Percentiles rank a stretch among this genome's conserved stretches.
Conservation (phyloP, 306 rosid species). For the Sindora glabra region DNA sequence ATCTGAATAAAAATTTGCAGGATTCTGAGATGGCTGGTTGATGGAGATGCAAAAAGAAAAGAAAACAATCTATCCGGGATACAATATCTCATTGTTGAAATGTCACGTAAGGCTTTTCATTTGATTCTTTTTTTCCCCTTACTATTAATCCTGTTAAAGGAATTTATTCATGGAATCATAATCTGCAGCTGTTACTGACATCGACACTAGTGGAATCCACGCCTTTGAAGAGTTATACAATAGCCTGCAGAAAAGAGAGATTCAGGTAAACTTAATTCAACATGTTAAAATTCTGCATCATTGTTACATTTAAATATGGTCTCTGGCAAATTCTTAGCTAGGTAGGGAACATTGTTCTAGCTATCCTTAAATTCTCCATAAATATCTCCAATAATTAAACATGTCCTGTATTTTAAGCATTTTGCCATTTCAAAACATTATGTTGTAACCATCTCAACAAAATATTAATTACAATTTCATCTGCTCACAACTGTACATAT, state of each 20-base stretch:
- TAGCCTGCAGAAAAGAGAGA: conserved; percentile 44
- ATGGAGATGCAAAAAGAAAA: conserved; percentile 39
- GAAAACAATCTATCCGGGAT: conserved; percentile 18
- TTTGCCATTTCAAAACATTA: no score
- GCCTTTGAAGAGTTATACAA: conserved; percentile 48
- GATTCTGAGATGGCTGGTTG: conserved; percentile 61
- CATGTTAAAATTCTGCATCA: neutral
- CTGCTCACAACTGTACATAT: no score
- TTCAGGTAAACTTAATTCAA: conserved; percentile 31
- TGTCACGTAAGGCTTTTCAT: conserved; percentile 62
- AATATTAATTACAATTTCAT: no score
- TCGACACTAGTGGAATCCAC: conserved; percentile 77
- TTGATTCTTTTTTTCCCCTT: neutral
- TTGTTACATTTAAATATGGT: no score
- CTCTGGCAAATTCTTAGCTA: no score
- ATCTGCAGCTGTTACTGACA: conserved; percentile 69
- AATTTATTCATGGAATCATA: neutral
- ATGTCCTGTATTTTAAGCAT: no score
- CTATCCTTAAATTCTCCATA: no score
- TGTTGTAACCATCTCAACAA: no score
- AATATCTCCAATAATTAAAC: no score
- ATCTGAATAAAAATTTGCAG: conserved; percentile 21
- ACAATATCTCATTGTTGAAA: conserved; percentile 43
- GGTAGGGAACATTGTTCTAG: no score
- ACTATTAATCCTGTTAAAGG: neutral